Percentiles rank a stretch among this genome's conserved stretches.
These are phyloP conservation scores for Verticillium klebahnii DNA, from an alignment of 2,329 filamentous ascomycete species.

Conservation along the genomic window DNA sequence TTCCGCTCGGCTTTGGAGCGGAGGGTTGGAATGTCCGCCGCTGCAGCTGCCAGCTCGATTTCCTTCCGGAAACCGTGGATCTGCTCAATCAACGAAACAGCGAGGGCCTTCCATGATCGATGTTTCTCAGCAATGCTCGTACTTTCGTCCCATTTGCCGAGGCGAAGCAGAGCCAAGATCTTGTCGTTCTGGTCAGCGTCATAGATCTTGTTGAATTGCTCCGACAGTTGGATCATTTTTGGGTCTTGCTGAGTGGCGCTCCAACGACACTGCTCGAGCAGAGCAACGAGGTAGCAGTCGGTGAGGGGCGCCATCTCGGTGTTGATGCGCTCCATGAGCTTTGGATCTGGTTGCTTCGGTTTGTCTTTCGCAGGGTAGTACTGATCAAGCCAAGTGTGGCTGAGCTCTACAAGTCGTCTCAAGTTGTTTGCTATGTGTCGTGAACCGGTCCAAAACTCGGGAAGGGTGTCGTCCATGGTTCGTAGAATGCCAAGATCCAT, in stretches of 20 bases:
- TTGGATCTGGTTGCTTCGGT: conserved; percentile 28
- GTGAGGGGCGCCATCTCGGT: conserved; percentile 45
- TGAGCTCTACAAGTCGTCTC: conserved; percentile 55
- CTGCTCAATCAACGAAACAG: conserved; percentile 51
- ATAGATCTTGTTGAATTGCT: conserved; percentile 44
- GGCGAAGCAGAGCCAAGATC: conserved; percentile 47
- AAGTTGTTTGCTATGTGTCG: conserved; percentile 56
- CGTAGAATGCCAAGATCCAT: conserved; percentile 61
- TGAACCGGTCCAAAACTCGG: conserved; percentile 83
- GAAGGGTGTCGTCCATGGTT: conserved; percentile 62
- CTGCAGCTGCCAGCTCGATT: conserved; percentile 7
- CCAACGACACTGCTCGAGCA: conserved; percentile 50
- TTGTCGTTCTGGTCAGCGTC: conserved; percentile 46
- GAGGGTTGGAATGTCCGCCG: conserved; percentile 23
- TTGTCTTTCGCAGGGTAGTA: conserved; percentile 30
- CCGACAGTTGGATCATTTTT: conserved; percentile 34
- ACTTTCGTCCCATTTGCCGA: conserved; percentile 53
- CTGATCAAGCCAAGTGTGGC: conserved; percentile 49
- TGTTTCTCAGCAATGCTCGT: conserved; percentile 57
- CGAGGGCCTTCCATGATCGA: conserved; percentile 48
- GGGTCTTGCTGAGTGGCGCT: conserved; percentile 38
- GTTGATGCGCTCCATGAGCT: conserved; percentile 40
- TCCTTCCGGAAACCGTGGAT: conserved; percentile 29
- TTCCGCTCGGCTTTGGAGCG: conserved; percentile 40
- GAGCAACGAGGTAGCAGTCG: conserved; percentile 49